A percentile compares a stretch with the other conserved stretches of the same genome.
These are phyloP conservation scores for Drechslera avenae DNA, from an alignment of 2,329 filamentous ascomycete genomes.

Conservation along the genomic window DNA sequence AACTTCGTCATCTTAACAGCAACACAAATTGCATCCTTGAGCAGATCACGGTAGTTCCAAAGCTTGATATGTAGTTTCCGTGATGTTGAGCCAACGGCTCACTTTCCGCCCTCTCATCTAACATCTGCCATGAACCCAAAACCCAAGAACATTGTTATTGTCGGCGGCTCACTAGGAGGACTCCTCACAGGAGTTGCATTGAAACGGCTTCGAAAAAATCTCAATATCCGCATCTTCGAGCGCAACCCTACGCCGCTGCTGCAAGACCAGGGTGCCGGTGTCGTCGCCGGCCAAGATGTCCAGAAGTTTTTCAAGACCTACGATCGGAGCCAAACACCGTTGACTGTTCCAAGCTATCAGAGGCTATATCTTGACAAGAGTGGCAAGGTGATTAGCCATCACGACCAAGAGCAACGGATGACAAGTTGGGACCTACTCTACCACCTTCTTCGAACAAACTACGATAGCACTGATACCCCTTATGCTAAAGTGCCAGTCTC, in stretches of 20 bases:
- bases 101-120: neutral
- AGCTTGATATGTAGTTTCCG: neutral
- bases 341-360: constrained; percentile 26
- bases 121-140: constrained; percentile 13
- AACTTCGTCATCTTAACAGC: constrained; percentile 11
- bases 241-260: constrained; percentile 32
- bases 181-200: constrained; percentile 29
- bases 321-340: constrained; percentile 24
- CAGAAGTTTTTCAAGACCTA: constrained; percentile 30
- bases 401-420: constrained; percentile 30
- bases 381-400: constrained; percentile 24
- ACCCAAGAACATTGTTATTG: constrained; percentile 29
- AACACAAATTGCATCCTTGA: constrained; percentile 7
- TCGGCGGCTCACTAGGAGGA: constrained; percentile 32
- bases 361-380: constrained; percentile 28
- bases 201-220: constrained; percentile 28
- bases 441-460: constrained; percentile 33
- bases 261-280: constrained; percentile 36
- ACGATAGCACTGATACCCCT: constrained; percentile 29
- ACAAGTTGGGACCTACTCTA: constrained; percentile 40
- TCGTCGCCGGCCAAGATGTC: constrained; percentile 29
- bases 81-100: neutral
- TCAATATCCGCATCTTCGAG: constrained; percentile 33
- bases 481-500: constrained; percentile 21
- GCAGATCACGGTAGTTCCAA: neutral